Percentiles rank a stretch among this genome's conserved stretches.
phyloP scores from a whole-genome alignment of 2,329 filamentous ascomycete genomes.

The Tolypocladium pustulatum region DNA sequence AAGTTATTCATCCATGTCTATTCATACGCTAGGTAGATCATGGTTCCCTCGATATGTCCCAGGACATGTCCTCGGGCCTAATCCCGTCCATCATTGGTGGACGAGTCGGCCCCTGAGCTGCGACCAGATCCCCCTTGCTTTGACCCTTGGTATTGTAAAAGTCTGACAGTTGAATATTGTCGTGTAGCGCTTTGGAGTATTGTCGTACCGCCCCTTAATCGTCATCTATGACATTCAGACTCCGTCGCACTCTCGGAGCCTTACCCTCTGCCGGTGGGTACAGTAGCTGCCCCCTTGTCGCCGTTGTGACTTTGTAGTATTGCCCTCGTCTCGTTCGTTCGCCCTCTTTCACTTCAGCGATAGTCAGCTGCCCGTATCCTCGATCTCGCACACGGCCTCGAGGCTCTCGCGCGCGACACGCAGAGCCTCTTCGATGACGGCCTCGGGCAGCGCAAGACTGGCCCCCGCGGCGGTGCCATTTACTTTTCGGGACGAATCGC shows the following conservation, averaged over 20 bases:
- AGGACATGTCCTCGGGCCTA: background rate
- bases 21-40: background rate
- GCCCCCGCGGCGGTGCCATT: slow-evolving; percentile 14
- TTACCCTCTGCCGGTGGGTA: background rate
- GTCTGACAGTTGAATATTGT: background rate
- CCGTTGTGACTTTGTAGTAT: background rate
- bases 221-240: background rate
- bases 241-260: background rate
- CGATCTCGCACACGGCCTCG: slow-evolving; percentile 35
- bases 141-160: background rate
- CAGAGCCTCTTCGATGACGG: slow-evolving; percentile 53
- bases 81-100: background rate
- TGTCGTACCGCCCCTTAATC: background rate
- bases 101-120: background rate
- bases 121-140: background rate
- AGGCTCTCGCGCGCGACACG: slow-evolving; percentile 47
- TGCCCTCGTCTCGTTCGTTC: background rate
- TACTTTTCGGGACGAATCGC: slow-evolving; percentile 13
- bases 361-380: slow-evolving; percentile 12
- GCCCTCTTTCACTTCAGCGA: background rate
- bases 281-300: background rate
- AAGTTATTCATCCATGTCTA: background rate
- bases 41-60: background rate
- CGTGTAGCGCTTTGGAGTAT: background rate
- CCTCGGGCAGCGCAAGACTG: slow-evolving; percentile 43